Conservation (phyloP, 1,284 basidiomycete species). For the Neonothopanus nambi region DNA sequence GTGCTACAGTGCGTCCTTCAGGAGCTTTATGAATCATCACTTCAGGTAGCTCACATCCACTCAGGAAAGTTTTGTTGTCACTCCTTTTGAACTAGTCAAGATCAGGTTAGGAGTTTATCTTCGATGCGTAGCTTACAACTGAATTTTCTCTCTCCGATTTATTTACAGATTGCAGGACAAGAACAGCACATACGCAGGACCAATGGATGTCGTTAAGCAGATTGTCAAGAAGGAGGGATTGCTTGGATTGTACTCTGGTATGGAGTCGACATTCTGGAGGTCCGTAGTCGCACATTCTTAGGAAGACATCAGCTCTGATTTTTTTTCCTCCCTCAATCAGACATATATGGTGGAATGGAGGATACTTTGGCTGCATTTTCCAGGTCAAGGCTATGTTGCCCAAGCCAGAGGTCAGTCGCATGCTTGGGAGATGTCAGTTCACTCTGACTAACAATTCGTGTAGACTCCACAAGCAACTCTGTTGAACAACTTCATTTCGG, state of each 20-base stretch:
- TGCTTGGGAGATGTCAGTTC: neutral
- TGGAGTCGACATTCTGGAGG: conserved; percentile 97
- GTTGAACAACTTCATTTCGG: conserved; percentile 91
- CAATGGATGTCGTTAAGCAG: conserved; percentile 86
- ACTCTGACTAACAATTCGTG: neutral
- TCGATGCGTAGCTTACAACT: conserved; percentile 1
- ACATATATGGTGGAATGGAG: conserved; percentile 90
- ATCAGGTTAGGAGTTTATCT: conserved; percentile 58
- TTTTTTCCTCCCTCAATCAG: conserved; percentile 44
- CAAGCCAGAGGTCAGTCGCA: conserved; percentile 68
- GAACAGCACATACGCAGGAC: conserved; percentile 83
- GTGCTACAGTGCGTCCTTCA: conserved; percentile 65
- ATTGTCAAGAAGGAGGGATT: conserved; percentile 78
- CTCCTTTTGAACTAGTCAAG: conserved; percentile 97
- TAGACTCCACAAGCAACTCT: conserved; percentile 74
- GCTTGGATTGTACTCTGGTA: conserved; percentile 87
- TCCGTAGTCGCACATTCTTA: conserved; percentile 32
- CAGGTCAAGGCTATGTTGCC: conserved; percentile 81
- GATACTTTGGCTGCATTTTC: conserved; percentile 92
- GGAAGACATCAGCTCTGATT: neutral
- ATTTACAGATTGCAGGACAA: conserved; percentile 83
- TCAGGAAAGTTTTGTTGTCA: conserved; percentile 86
- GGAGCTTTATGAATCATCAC: neutral
- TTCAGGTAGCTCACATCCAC: neutral
- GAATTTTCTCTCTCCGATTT: neutral